Conservation (phyloP, 2,329 filamentous ascomycete genomes). For the Paramyrothecium sp. region DNA sequence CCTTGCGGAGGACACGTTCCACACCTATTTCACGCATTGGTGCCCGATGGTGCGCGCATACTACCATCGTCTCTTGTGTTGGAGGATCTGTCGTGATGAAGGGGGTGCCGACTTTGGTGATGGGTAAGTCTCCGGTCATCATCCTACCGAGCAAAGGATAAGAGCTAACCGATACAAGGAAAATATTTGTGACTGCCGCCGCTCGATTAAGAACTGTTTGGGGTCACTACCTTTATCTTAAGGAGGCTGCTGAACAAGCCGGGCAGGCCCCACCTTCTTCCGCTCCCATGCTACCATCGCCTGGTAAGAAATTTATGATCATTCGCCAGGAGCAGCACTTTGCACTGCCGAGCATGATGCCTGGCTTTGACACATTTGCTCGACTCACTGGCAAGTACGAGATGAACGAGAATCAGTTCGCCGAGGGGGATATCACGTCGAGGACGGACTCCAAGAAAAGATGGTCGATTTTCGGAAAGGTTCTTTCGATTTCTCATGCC, state of each 20-base stretch:
- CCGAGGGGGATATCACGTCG: conserved; percentile 19
- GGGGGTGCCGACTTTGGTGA: conserved; percentile 65
- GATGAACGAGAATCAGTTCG: conserved; percentile 18
- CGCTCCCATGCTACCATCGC: conserved; percentile 79
- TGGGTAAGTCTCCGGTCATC: conserved; percentile 48
- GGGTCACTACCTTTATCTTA: conserved; percentile 76
- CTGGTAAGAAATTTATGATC: conserved; percentile 83
- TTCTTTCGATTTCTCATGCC: conserved; percentile 42
- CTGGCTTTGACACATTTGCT: conserved; percentile 49
- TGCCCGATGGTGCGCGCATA: conserved; percentile 94
- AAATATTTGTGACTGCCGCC: conserved; percentile 67
- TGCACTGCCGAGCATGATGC: conserved; percentile 45
- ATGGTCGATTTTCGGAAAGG: conserved; percentile 64
- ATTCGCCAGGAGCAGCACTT: conserved; percentile 70
- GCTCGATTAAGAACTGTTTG: conserved; percentile 70
- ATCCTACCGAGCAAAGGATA: no score
- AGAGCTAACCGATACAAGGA: conserved; percentile 37
- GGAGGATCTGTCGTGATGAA: conserved; percentile 78
- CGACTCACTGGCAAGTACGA: conserved; percentile 21
- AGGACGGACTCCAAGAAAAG: conserved; percentile 52
- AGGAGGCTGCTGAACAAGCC: conserved; percentile 60
- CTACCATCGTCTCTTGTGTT: conserved; percentile 87
- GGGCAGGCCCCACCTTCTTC: conserved; percentile 65
- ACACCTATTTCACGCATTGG: conserved; percentile 87
- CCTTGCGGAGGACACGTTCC: conserved; percentile 71